phyloP scores from a whole-genome alignment of 805 yeast genomes.

The Kazachstania psychrophila region DNA sequence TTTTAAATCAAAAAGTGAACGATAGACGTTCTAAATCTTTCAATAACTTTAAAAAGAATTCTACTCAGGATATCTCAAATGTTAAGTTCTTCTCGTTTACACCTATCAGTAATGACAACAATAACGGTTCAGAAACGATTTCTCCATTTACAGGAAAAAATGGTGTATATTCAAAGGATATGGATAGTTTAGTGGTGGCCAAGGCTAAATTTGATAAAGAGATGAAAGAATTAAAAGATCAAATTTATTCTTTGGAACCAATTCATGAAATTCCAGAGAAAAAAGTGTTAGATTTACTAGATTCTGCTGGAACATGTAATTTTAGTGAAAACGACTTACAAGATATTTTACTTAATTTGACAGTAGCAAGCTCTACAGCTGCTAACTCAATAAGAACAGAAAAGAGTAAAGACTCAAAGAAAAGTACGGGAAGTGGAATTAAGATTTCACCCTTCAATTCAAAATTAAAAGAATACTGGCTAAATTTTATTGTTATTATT shows the following conservation, averaged over 20 bases:
- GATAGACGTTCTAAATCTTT: slow-evolving; percentile 14
- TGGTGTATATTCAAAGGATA: no score
- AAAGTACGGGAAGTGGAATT: neutral
- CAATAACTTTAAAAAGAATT: slow-evolving; percentile 5
- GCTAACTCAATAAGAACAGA: neutral
- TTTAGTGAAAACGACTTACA: slow-evolving; percentile 13
- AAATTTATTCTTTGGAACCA: slow-evolving; percentile 4
- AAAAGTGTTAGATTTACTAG: slow-evolving; percentile 3
- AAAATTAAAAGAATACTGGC: slow-evolving; percentile 8
- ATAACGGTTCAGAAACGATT: neutral
- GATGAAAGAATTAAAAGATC: neutral
- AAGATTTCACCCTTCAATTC: slow-evolving; percentile 3
- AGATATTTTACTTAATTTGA: slow-evolving; percentile 8
- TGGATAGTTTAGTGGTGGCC: no score
- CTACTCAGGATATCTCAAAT: slow-evolving; percentile 4
- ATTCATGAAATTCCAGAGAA: slow-evolving; percentile 5
- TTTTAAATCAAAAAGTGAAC: slow-evolving; percentile 1
- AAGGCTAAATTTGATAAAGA: no score
- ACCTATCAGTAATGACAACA: neutral
- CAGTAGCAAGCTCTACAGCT: slow-evolving; percentile 1
- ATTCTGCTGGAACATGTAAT: slow-evolving; percentile 3
- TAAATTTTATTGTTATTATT: slow-evolving; percentile 5
- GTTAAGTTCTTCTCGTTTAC: slow-evolving; percentile 4
- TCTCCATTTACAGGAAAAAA: no score
- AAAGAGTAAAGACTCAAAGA: slow-evolving; percentile 2